Percentiles rank a stretch among this genome's conserved stretches.
Evolutionary conservation across 495 filamentous ascomycete species (phyloP).

Genomic region (Aspergillus nanangensis): DNA sequence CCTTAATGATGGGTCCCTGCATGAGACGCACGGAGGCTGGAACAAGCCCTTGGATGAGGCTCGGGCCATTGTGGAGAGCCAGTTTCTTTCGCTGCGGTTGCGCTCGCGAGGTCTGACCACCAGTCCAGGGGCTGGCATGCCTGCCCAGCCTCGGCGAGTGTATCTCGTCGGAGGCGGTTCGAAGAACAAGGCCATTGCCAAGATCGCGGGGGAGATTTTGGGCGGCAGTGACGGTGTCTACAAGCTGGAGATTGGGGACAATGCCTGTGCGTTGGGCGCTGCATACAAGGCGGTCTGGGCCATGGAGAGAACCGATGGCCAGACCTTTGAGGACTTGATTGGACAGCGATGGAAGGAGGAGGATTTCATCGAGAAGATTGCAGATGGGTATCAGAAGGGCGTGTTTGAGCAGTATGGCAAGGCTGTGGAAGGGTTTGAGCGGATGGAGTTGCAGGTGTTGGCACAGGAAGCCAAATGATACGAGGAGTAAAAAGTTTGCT

Average conservation of each 20-base stretch:
- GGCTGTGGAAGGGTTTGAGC: conserved; percentile 71
- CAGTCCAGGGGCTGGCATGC: conserved; percentile 48
- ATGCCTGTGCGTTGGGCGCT: conserved; percentile 89
- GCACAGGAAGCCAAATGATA: conserved; percentile 16
- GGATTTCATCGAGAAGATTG: conserved; percentile 74
- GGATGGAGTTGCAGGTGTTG: conserved; percentile 70
- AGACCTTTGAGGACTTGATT: conserved; percentile 86
- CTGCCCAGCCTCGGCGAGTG: conserved; percentile 80
- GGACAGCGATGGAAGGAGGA: conserved; percentile 80
- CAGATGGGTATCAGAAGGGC: conserved; percentile 70
- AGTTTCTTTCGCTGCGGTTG: conserved; percentile 84
- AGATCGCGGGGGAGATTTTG: conserved; percentile 77
- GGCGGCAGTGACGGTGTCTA: conserved; percentile 88
- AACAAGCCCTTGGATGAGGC: conserved; percentile 61
- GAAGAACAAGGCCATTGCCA: conserved; percentile 80
- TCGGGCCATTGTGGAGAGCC: conserved; percentile 87
- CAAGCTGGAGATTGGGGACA: conserved; percentile 88
- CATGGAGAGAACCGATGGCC: conserved; percentile 58
- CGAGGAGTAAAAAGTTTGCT: neutral
- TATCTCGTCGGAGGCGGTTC: conserved; percentile 93
- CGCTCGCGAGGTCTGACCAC: conserved; percentile 72
- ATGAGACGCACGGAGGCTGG: conserved; percentile 46
- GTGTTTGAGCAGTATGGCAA: conserved; percentile 72
- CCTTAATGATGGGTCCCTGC: conserved; percentile 33
- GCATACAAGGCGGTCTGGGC: conserved; percentile 98